phyloP scores from a whole-genome alignment of 495 filamentous ascomycete genomes.

The Tricharina praecox region DNA sequence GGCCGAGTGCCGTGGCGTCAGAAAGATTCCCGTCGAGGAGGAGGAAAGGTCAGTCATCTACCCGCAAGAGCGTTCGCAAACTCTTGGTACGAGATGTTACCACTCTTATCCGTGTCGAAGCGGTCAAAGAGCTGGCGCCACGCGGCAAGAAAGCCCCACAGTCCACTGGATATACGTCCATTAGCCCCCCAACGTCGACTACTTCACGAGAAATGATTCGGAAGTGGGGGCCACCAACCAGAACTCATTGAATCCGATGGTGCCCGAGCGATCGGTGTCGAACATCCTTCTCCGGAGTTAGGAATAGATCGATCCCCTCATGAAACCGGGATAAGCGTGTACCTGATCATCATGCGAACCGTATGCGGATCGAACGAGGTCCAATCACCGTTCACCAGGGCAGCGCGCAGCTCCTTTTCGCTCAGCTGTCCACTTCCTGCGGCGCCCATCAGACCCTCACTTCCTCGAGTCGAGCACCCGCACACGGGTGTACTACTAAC shows the following conservation, averaged over 20 bases:
- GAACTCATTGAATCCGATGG: slow-evolving; percentile 89
- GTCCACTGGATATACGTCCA: slow-evolving; percentile 33
- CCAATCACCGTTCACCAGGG: slow-evolving; percentile 92
- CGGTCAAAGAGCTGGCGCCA: slow-evolving; percentile 91
- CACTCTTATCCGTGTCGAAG: slow-evolving; percentile 76
- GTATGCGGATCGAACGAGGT: slow-evolving; percentile 90
- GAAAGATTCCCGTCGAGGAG: neutral
- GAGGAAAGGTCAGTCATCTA: slow-evolving; percentile 7
- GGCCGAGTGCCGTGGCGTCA: neutral
- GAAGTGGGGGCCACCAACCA: slow-evolving; percentile 32
- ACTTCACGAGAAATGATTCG: neutral
- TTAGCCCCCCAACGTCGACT: no score
- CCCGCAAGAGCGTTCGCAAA: slow-evolving; percentile 72
- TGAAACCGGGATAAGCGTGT: neutral
- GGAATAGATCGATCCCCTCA: neutral
- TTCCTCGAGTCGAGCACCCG: neutral
- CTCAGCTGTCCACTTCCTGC: slow-evolving; percentile 64
- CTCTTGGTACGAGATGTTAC: slow-evolving; percentile 70
- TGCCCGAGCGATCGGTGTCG: slow-evolving; percentile 71
- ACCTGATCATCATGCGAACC: slow-evolving; percentile 88
- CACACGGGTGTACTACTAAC: slow-evolving; percentile 29
- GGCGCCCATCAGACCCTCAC: neutral
- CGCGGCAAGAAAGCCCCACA: slow-evolving; percentile 88
- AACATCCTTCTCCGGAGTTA: slow-evolving; percentile 50
- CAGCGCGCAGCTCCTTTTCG: slow-evolving; percentile 73